Evolutionary conservation across 2,329 filamentous ascomycete genomes (phyloP), one percentile per base, ranked within the genome.

Genomic region (Didymella arachidicola): DNA sequence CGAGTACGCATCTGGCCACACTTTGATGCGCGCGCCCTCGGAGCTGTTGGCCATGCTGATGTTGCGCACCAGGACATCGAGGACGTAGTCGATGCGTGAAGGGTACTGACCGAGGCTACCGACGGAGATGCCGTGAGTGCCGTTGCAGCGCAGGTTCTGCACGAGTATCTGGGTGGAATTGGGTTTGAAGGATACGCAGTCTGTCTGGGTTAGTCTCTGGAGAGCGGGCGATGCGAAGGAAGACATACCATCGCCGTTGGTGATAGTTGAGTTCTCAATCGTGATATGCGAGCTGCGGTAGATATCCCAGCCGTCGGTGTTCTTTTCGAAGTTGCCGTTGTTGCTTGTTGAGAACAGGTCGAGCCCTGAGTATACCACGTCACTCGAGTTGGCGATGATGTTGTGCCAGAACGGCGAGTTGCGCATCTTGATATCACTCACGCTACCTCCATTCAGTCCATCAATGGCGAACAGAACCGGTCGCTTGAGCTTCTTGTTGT

Each of bases 151-250:
- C n/a, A 89, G 75, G 57, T 86, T 85, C 68, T 90, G 86, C 7
- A 90, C 82, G 3, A 90, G 72, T 3, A 90, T 83, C 59, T 88
- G 82, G 39, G 86, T 89, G 63, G 82, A 86, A 70, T 90, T 90
- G 22, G 87, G 87, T 72, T 90, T 66, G 81, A 90, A 89, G 2
- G 86, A 86, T 12, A 90, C 85, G 60, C 87, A 90, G 69, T 90
- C 59, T 61, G 25, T 32, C 30, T 14, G 1, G 11, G 6, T 32
- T 16, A 32, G 29, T 32, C 12, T 12, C 4, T 32, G 4, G 12
- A 6, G 30, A 32, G 11, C 14, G 29, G 8, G 12, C 10, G 29
- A 30, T 22, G 22, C 22, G 3, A 30, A 4, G 8, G 29, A 30
- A 30, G 7, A 4, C 2, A 18, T 25, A 61, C 59, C 84, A 27